These are phyloP conservation scores for Boletus rubescentipes DNA, from an alignment of 768 basidiomycete genomes.

Conservation along the genomic window DNA sequence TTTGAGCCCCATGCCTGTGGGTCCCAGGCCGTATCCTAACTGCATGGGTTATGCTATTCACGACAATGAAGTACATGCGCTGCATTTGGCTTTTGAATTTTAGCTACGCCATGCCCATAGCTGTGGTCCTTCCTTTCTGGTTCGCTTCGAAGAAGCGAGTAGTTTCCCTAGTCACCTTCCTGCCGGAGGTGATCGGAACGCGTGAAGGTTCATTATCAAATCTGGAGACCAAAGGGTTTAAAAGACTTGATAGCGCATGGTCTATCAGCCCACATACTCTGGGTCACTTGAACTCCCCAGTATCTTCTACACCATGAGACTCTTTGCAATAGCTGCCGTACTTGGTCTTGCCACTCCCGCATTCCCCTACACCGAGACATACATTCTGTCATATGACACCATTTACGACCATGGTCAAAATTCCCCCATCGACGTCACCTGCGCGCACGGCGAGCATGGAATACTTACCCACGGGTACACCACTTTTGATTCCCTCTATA, in stretches of 20 bases:
- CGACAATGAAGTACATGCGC: too few species aligned
- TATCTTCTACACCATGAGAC: slow-evolving; percentile 8
- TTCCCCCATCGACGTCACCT: slow-evolving; percentile 46
- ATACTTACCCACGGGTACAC: neutral
- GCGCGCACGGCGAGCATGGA: slow-evolving; percentile 51
- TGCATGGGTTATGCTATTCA: too few species aligned
- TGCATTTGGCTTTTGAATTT: too few species aligned
- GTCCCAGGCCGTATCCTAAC: too few species aligned
- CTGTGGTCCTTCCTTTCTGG: neutral
- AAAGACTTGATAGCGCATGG: neutral
- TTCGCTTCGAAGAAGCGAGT: neutral
- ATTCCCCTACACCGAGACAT: slow-evolving; percentile 3
- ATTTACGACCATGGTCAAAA: slow-evolving; percentile 44
- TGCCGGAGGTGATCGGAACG: neutral
- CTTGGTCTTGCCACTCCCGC: slow-evolving; percentile 8
- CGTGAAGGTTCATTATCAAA: neutral
- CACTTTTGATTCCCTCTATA: neutral
- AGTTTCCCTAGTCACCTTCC: neutral
- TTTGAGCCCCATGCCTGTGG: too few species aligned
- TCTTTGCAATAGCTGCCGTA: neutral
- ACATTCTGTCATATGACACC: slow-evolving; percentile 43
- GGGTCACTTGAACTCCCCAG: neutral
- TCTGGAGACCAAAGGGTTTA: neutral
- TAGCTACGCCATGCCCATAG: too few species aligned
- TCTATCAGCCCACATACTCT: too few species aligned